Base-by-base conservation (phyloP, 2,329 filamentous ascomycete species). In the Fusarium clavum region DNA sequence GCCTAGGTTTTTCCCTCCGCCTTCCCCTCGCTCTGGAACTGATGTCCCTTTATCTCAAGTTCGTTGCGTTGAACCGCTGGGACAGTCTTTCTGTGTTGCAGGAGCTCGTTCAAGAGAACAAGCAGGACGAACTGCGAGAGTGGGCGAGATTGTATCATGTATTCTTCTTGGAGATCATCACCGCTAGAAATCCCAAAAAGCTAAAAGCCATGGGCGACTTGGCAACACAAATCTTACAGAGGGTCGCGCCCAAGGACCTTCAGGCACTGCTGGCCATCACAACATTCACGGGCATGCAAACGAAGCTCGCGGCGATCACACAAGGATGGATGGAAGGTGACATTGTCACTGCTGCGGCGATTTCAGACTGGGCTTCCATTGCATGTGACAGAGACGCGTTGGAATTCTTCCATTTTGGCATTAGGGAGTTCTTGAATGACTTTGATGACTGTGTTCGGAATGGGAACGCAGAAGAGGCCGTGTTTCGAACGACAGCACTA, bases 351-450 rank as follows among this genome's bases (percentile, higher is more conserved):
- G 51, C 51, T 22, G 38, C 25, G 38, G 40, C 51, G 8, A 22
- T 54, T 14, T 41, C 51, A 29, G 25, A 54, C 24, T 54, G 40
- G 27, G 51, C 51, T 18, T 38, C 25, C 27, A 29, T 54, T 2
- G 51, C 51, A n/a, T 43, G 40, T 7, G 38, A 44, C 9, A 54
- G 51, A 22, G 51, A 54, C 14, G 24, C 38, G 7, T 41, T 41
- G 14, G 38, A 54, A 20, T 54, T 54, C n/a, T 32, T 54, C 25
- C 51, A 54, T 24, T 54, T 43, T n/a, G 51, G 51, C 10, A 41
- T 54, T 41, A 38, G 51, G 18, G 38, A 54, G 2, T 54, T 54
- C 12, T 41, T 54, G 14, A 41, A 16, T n/a, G 51, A 54, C n/a
- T 54, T 54, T 18, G 51, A 54, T 6, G 51, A 27, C 9, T 54